These are phyloP conservation scores for Tuber calosporum DNA, from an alignment of 495 filamentous ascomycete genomes.

Conservation along the genomic window DNA sequence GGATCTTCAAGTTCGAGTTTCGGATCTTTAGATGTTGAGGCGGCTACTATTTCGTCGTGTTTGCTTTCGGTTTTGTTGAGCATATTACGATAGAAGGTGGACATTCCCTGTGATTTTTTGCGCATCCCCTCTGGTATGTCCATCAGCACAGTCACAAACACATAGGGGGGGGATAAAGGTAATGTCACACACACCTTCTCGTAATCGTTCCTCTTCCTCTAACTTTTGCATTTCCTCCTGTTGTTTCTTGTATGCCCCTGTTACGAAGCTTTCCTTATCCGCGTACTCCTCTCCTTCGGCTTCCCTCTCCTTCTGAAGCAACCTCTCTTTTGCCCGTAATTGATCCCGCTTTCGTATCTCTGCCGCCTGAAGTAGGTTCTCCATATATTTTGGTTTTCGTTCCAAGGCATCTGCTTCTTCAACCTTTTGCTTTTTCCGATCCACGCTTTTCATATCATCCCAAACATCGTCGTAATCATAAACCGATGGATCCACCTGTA, in stretches of 20 bases:
- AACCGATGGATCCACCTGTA: slow-evolving; percentile 57
- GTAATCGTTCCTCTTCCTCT: slow-evolving; percentile 70
- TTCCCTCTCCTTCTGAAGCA: slow-evolving; percentile 78
- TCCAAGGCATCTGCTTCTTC: slow-evolving; percentile 43
- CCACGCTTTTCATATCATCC: slow-evolving; percentile 51
- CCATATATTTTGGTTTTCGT: slow-evolving; percentile 75
- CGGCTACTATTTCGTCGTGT: slow-evolving; percentile 64
- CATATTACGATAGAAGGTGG: slow-evolving; percentile 76
- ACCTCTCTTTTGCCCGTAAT: slow-evolving; percentile 76
- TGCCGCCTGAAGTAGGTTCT: slow-evolving; percentile 66
- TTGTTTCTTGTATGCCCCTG: slow-evolving; percentile 87
- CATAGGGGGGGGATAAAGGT: slow-evolving; percentile 45
- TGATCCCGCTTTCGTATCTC: slow-evolving; percentile 83
- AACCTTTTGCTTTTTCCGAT: slow-evolving; percentile 42
- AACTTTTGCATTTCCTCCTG: slow-evolving; percentile 72
- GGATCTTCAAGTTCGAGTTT: slow-evolving; percentile 36
- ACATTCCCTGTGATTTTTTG: slow-evolving; percentile 68
- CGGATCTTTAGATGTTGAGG: slow-evolving; percentile 42
- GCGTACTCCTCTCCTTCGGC: slow-evolving; percentile 89
- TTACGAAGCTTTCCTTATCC: slow-evolving; percentile 96
- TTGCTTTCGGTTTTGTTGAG: slow-evolving; percentile 67
- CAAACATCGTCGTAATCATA: slow-evolving; percentile 72
- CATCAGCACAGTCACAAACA: slow-evolving; percentile 3
- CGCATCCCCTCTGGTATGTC: slow-evolving; percentile 27
- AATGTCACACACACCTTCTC: slow-evolving; percentile 57